These are phyloP conservation scores for Backusella australiensis DNA, from an alignment of 192 early-diverging fungal genomes.

Conservation along the genomic window DNA sequence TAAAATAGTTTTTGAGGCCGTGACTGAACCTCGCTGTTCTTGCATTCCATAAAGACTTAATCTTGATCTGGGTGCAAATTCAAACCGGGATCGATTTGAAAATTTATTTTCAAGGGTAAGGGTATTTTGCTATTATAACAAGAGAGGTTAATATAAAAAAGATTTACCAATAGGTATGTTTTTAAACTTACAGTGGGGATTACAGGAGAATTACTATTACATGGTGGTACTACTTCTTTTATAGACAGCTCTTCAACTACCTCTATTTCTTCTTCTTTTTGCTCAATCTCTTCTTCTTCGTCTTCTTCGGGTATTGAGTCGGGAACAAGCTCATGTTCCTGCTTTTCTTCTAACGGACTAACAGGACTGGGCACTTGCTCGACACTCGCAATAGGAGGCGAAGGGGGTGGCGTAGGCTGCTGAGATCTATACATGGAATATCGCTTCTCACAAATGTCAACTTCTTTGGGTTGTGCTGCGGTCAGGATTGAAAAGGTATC, in stretches of 20 bases:
- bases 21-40: not conserved
- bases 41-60: slow-evolving; percentile 29
- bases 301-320: not conserved
- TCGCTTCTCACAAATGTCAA: slow-evolving; percentile 12
- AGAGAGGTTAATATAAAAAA: not conserved
- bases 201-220: not conserved
- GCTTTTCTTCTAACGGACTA: slow-evolving; percentile 3
- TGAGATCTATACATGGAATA: slow-evolving; percentile 6
- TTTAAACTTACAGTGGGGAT: not conserved
- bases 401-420: not conserved
- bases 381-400: not conserved
- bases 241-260: not conserved
- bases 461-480: not conserved
- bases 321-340: not conserved
- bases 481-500: slow-evolving; percentile 8
- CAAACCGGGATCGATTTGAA: slow-evolving; percentile 22
- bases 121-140: slow-evolving; percentile 1
- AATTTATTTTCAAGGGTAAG: not conserved
- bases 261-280: slow-evolving; percentile 1
- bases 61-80: slow-evolving; percentile 26
- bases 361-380: not conserved
- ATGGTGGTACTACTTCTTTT: not conserved
- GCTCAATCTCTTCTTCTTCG: not conserved
- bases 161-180: not conserved
- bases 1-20: slow-evolving; percentile 23